Evolutionary conservation across 2,329 filamentous ascomycete species (phyloP), one percentile per base, ranked within the genome.

Genomic region (Plenodomus biglobosus): DNA sequence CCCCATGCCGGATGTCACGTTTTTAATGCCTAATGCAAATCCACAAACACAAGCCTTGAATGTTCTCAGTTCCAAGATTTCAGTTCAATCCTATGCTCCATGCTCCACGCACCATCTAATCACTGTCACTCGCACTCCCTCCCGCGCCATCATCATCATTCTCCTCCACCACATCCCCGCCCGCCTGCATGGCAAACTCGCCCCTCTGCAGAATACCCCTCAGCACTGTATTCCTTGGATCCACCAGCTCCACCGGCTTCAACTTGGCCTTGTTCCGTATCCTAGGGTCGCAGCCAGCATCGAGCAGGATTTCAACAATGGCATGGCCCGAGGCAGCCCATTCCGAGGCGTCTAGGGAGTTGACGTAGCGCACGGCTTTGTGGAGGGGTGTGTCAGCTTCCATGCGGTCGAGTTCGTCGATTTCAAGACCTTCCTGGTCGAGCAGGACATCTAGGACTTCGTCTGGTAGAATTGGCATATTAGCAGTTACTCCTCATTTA

Each of bases 371-470:
- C 59, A 94, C 84, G 46, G 85, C 88, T 66, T 83, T 83, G 79
- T 95, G 90, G 50, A 95, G 79, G 22, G 88, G 88, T 2, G 88
- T 92, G 73, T 94, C 88, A 53, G 82, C 80, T 50, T 92, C 87
- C 64, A 80, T 70, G 61, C 81, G 82, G 75, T 85, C 87, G 64
- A 85, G 64, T 45, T 88, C 87, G 75, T 95, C 90, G 75, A 91
- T 92, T 75, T 94, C 90, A 71, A 95, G 86, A 59, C 86, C 84
- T 59, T 87, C 85, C 72, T 92, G 88, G 77, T 94, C 88, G 58
- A 94, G 85, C 48, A 95, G 84, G 64, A 84, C 74, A 75, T 95
- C 89, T 66, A 95, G 86, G 52, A 91, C 79, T 64, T 94, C 88
- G 76, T 90, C 86, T 88, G 38, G 50, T 20, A 32, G 2, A 1